phyloP scores from a whole-genome alignment of 495 filamentous ascomycete genomes.

The Aspergillus cristatus region DNA sequence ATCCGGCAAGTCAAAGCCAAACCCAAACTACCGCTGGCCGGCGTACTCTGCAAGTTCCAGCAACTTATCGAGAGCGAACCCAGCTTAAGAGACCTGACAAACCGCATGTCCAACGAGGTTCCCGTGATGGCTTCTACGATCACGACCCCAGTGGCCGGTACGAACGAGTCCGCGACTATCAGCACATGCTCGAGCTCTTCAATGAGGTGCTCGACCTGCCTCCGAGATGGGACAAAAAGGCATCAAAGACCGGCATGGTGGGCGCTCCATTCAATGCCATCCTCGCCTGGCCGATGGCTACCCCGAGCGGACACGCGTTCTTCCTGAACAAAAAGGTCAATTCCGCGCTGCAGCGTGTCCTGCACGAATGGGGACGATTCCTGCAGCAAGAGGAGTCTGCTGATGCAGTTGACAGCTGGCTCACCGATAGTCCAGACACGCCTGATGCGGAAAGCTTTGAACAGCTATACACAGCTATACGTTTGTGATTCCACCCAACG shows the following conservation, averaged over 20 bases:
- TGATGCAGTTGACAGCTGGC: slow-evolving; percentile 31
- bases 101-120: slow-evolving; percentile 49
- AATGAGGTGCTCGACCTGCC: slow-evolving; percentile 44
- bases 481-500: slow-evolving; percentile 32
- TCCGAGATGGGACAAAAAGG: slow-evolving; percentile 37
- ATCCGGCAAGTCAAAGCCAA: no score
- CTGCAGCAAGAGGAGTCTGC: slow-evolving; percentile 35
- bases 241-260: slow-evolving; percentile 39
- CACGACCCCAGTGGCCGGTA: slow-evolving; percentile 41
- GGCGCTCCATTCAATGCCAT: slow-evolving; percentile 51
- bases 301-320: slow-evolving; percentile 42
- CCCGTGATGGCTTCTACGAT: slow-evolving; percentile 43
- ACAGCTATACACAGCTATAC: not conserved
- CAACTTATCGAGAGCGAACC: slow-evolving; percentile 16
- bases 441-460: not conserved
- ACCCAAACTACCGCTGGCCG: no score
- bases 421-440: not conserved
- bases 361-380: slow-evolving; percentile 48
- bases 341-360: slow-evolving; percentile 43
- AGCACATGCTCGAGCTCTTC: slow-evolving; percentile 47
- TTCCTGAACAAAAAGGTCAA: slow-evolving; percentile 52
- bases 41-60: slow-evolving; percentile 8
- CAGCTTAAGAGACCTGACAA: slow-evolving; percentile 2
- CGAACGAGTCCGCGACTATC: slow-evolving; percentile 42
- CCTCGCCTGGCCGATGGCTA: slow-evolving; percentile 55